A percentile compares a stretch with the other conserved stretches of the same genome.
phyloP scores from a whole-genome alignment of 2,329 filamentous ascomycete genomes.

The Xylaria sp. region DNA sequence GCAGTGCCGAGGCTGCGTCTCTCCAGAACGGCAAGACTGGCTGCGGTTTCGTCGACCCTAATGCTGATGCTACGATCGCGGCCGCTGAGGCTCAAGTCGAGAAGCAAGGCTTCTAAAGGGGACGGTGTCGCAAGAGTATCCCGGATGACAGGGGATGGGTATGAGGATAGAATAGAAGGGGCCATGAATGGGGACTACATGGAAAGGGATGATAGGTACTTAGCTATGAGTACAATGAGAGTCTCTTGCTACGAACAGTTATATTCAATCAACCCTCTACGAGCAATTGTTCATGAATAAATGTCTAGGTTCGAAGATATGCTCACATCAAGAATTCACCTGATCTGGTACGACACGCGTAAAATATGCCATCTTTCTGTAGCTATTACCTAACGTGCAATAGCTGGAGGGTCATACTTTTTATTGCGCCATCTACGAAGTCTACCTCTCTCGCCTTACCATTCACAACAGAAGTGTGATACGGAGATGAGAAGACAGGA shows the following conservation, averaged over 20 bases:
- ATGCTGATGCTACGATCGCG: slow-evolving; percentile 47
- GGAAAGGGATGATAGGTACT: not conserved
- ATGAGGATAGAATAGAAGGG: not conserved
- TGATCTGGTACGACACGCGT: not conserved
- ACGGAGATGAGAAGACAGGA: not conserved
- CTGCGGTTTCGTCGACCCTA: slow-evolving; percentile 53
- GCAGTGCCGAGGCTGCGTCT: slow-evolving; percentile 51
- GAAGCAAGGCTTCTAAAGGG: slow-evolving; percentile 51
- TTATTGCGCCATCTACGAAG: not conserved
- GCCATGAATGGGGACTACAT: not conserved
- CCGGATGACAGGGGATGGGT: not conserved
- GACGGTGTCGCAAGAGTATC: no score
- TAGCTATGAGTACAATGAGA: not conserved
- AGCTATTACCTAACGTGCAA: not conserved
- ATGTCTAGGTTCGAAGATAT: not conserved
- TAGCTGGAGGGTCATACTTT: not conserved
- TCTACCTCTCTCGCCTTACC: no score
- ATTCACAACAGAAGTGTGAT: no score
- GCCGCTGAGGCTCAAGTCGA: slow-evolving; percentile 49
- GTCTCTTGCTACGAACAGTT: not conserved
- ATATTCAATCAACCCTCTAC: no score
- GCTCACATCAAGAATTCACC: not conserved
- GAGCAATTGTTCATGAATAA: not conserved
- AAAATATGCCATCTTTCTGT: not conserved
- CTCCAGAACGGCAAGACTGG: slow-evolving; percentile 54